These are phyloP conservation scores for Paramyrothecium roridum DNA, from an alignment of 2,329 filamentous ascomycete species.

Conservation along the genomic window DNA sequence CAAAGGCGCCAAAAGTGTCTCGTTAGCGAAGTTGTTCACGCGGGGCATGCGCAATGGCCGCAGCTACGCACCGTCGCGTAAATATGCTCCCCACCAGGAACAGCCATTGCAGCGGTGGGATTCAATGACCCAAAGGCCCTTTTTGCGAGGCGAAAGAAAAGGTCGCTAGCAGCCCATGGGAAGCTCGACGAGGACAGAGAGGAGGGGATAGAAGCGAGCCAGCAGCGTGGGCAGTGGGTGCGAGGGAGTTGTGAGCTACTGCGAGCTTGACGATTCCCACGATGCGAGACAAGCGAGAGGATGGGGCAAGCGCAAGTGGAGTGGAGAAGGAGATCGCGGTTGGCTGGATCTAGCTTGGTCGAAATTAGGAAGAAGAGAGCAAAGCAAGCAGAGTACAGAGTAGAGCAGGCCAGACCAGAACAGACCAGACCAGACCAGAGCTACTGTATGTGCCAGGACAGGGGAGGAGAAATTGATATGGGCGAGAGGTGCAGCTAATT, in stretches of 20 bases:
- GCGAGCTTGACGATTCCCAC: not conserved
- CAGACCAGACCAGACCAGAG: no score
- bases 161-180: not conserved
- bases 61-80: slow-evolving; percentile 52
- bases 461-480: no score
- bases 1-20: slow-evolving; percentile 8
- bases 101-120: slow-evolving; percentile 27
- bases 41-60: slow-evolving; percentile 1
- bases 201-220: not conserved
- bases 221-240: not conserved
- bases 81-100: slow-evolving; percentile 42
- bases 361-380: not conserved
- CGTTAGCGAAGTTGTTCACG: slow-evolving; percentile 1
- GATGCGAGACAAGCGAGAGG: not conserved
- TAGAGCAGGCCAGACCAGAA: no score
- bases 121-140: not conserved
- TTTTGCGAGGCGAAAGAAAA: not conserved
- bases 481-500: no score
- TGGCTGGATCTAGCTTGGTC: not conserved
- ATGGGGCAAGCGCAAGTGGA: not conserved
- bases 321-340: not conserved
- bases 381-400: no score
- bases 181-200: not conserved
- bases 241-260: not conserved
- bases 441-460: no score